Base-by-base conservation (phyloP, 176 grass and related monocot genomes). In the Stipa capillata region DNA sequence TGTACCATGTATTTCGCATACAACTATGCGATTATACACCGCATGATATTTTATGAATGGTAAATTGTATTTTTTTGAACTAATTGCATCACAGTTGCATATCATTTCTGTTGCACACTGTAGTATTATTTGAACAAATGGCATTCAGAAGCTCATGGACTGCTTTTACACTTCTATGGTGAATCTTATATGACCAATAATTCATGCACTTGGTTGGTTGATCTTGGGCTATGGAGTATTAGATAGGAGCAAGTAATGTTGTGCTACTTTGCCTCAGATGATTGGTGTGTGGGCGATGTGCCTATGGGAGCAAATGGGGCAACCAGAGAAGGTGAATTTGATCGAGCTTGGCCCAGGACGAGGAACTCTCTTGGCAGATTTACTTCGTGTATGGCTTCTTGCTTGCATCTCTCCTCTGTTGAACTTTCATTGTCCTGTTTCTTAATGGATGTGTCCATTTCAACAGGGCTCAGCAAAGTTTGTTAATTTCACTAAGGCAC, bases 301-400 rank as follows among this genome's bases (percentile, higher is more conserved):
- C 78, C 86, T 98, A 17, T 98, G 92, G 92, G 88, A 98, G 80
- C 92, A 98, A 89, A 93, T 98, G 89, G 96, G 88, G 20, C 74
- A 81, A 62, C 92, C 96, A 32, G 77, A 83, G 43, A 91, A 85
- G 55, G 90, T 98, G 37, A 98, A 98, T 85, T 77, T 98, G 71
- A 86, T 94, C 34, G 96, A 98, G 83, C 96, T 98, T 77, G 96
- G 92, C 55, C 96, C 88, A 56, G 96, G 92, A 28, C 83, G 96
- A 32, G 96, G 92, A 77, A 98, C 96, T 17, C 90, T 94, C 50
- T 85, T 94, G 81, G 89, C 84, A 33, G 96, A 98, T 89, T 85
- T 98, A 75, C 90, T 98, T 18, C 83, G 83, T 77, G 96, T 98
- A 80, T 78, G 81, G 54, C 17, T 59, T 37, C n/a, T 65, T 42